Conservation (phyloP, 805 yeast species). For the Ogataea henricii region DNA sequence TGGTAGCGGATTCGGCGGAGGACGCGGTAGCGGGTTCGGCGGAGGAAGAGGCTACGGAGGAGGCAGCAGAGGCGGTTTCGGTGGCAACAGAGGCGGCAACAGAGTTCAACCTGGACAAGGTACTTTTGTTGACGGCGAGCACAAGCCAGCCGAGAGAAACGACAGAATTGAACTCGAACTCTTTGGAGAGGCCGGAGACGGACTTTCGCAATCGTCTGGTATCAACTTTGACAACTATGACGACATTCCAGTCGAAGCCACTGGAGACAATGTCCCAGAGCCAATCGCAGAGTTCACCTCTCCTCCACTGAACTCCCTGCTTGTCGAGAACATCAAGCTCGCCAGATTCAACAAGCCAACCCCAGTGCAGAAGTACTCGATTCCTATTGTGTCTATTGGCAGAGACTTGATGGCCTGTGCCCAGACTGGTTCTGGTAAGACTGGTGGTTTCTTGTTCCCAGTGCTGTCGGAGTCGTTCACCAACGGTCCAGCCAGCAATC, state of each 20-base stretch:
- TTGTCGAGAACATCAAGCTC: conserved; percentile 81
- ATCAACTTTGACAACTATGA: conserved; percentile 98
- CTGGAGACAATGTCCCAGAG: conserved; percentile 94
- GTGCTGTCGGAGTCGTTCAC: conserved; percentile 88
- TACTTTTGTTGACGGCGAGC: conserved; percentile 83
- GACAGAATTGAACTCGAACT: conserved; percentile 73
- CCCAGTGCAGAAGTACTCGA: conserved; percentile 90
- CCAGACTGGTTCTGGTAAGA: conserved; percentile 99
- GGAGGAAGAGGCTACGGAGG: conserved; percentile 36
- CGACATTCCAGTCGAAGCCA: conserved; percentile 97
- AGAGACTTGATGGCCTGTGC: conserved; percentile 94
- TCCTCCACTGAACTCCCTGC: conserved; percentile 86
- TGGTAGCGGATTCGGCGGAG: conserved; percentile 35
- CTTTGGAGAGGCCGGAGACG: conserved; percentile 79
- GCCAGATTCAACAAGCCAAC: conserved; percentile 96
- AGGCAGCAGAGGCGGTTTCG: conserved; percentile 35
- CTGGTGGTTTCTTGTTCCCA: conserved; percentile 99
- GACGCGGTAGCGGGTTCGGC: conserved; percentile 34
- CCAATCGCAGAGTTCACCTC: conserved; percentile 83
- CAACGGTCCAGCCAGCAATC: conserved; percentile 75
- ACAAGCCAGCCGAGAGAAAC: conserved; percentile 76
- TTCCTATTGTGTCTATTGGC: conserved; percentile 69
- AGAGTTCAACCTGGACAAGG: conserved; percentile 62
- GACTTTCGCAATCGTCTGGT: conserved; percentile 87
- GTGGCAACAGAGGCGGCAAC: conserved; percentile 38